phyloP scores from a whole-genome alignment of 805 yeast genomes.

The Ogataea wickerhamii region DNA sequence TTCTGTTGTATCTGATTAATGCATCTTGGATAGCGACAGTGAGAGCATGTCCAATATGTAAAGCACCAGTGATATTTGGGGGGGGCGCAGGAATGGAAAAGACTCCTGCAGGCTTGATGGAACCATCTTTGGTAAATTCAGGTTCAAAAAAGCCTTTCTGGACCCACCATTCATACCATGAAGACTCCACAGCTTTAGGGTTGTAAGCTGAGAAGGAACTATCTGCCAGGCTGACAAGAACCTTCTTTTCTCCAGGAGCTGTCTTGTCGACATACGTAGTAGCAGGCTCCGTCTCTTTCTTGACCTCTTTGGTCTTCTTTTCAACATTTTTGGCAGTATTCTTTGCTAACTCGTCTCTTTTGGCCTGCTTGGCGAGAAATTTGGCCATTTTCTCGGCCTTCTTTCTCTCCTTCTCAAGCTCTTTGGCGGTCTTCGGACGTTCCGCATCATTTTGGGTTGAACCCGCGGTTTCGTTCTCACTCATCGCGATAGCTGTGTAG shows the following conservation, averaged over 20 bases:
- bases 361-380: conserved; percentile 77
- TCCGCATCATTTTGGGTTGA: conserved; percentile 47
- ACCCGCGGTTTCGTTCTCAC: conserved; percentile 31
- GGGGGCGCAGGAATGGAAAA: conserved; percentile 98
- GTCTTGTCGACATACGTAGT: conserved; percentile 89
- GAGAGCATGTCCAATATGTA: conserved; percentile 97
- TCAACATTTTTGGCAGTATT: conserved; percentile 40
- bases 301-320: conserved; percentile 63
- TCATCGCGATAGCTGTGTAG: conserved; percentile 18
- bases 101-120: conserved; percentile 72
- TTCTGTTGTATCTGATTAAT: conserved; percentile 88
- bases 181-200: conserved; percentile 89
- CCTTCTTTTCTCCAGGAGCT: conserved; percentile 85
- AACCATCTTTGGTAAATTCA: conserved; percentile 70
- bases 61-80: conserved; percentile 97
- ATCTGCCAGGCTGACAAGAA: conserved; percentile 81
- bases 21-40: conserved; percentile 94
- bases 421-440: conserved; percentile 57
- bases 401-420: conserved; percentile 62
- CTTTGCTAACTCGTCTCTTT: conserved; percentile 58
- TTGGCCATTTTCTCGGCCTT: conserved; percentile 55
- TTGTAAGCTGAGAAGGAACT: conserved; percentile 92
- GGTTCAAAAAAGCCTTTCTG: conserved; percentile 86
- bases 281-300: conserved; percentile 64
- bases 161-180: conserved; percentile 99